Conservation (phyloP, 2,329 filamentous ascomycete genomes). For the Neofusicoccum umdonicola region DNA sequence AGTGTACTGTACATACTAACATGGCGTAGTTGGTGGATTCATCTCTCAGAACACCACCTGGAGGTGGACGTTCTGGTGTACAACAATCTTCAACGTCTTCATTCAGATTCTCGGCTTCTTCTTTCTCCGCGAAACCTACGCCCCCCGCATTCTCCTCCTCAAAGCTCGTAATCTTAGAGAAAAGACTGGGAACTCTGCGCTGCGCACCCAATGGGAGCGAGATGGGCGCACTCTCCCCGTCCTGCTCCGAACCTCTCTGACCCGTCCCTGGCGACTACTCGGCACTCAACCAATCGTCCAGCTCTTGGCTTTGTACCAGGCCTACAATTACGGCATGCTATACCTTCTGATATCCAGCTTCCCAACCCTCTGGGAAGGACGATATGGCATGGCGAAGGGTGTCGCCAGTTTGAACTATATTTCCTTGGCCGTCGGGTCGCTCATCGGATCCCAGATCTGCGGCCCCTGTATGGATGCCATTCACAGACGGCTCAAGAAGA, state of each 20-base stretch:
- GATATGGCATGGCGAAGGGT: constrained; percentile 56
- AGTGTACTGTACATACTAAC: not conserved
- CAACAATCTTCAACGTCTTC: constrained; percentile 42
- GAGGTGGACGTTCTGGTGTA: constrained; percentile 51
- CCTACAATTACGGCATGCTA: constrained; percentile 60
- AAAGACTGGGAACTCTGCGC: constrained; percentile 59
- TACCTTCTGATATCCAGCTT: constrained; percentile 65
- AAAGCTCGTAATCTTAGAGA: constrained; percentile 59
- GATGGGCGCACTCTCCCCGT: constrained; percentile 34
- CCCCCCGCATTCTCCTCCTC: constrained; percentile 44
- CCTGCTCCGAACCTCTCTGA: constrained; percentile 39
- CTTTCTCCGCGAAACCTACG: constrained; percentile 45
- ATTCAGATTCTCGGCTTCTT: constrained; percentile 44
- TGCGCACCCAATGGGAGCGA: constrained; percentile 53
- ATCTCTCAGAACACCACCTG: constrained; percentile 46
- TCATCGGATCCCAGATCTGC: constrained; percentile 44
- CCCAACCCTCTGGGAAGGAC: constrained; percentile 54
- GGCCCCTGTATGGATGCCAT: constrained; percentile 52
- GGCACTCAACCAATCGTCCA: constrained; percentile 61
- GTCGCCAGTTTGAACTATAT: constrained; percentile 65
- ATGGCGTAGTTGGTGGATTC: constrained; percentile 47
- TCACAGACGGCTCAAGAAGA: constrained; percentile 47
- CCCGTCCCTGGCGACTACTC: constrained; percentile 58
- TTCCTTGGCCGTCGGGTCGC: constrained; percentile 61
- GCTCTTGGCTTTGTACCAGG: constrained; percentile 54